Evolutionary conservation across 1,139 yeast species (phyloP).

Genomic region (Kurtzmaniella quercitrusa): DNA sequence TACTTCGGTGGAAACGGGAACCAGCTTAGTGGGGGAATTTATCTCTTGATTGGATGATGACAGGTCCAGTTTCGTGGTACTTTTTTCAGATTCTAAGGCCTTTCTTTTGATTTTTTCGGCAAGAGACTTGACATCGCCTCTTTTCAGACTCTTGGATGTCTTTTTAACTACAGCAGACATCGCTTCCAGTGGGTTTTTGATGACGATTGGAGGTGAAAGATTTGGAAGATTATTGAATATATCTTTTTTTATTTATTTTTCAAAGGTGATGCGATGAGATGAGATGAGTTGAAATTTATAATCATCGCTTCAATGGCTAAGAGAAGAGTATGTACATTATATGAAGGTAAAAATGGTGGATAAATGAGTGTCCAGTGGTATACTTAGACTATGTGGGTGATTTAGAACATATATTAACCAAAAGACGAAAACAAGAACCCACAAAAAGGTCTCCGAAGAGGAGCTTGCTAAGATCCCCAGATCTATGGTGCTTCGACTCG

Average conservation of each 20-base stretch:
- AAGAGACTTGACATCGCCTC: slow-evolving; percentile 25
- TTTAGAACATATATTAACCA: slow-evolving; percentile 18
- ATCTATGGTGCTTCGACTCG: slow-evolving; percentile 90
- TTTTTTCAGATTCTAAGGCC: slow-evolving; percentile 33
- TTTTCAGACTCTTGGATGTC: slow-evolving; percentile 4
- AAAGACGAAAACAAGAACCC: slow-evolving; percentile 73
- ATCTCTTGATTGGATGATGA: slow-evolving; percentile 12
- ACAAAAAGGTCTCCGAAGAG: slow-evolving; percentile 61
- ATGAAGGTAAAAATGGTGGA: too few relatives aligned
- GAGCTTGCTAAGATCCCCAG: slow-evolving; percentile 74
- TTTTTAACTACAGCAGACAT: slow-evolving; percentile 7
- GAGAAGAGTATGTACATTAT: slow-evolving; percentile 46
- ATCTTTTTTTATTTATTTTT: neutral
- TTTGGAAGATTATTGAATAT: neutral
- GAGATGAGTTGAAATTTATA: slow-evolving; percentile 6
- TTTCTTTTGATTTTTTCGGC: slow-evolving; percentile 53
- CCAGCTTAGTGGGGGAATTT: slow-evolving; percentile 7
- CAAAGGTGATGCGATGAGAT: slow-evolving; percentile 6
- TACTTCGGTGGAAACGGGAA: slow-evolving; percentile 11
- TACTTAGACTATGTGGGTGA: neutral
- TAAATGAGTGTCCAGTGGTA: too few relatives aligned
- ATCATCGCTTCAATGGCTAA: slow-evolving; percentile 31
- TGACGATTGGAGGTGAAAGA: too few relatives aligned
- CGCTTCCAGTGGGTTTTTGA: neutral
- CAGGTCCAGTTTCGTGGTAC: slow-evolving; percentile 13